These are phyloP conservation scores for Cryptomeria japonica DNA, from an alignment of 75 land plant species.

Conservation along the genomic window DNA sequence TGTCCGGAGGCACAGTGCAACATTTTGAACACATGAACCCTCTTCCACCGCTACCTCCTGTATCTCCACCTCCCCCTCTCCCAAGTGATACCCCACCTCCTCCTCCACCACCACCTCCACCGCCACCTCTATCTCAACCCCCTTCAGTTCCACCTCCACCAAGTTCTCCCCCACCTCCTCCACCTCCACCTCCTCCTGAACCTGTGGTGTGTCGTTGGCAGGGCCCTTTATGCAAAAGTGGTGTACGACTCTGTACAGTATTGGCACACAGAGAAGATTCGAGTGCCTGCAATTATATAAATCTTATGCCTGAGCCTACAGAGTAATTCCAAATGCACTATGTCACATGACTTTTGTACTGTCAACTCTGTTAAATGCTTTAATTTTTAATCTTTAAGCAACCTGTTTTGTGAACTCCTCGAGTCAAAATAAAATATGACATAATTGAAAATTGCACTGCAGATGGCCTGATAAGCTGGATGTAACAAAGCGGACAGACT, in stretches of 20 bases:
- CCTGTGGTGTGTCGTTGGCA: constrained; percentile 55
- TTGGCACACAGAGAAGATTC: constrained; percentile 69
- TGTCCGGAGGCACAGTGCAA: constrained; percentile 27
- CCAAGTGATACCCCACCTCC: constrained; percentile 47
- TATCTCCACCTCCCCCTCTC: constrained; percentile 48
- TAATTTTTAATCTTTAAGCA: background rate
- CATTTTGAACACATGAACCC: constrained; percentile 43
- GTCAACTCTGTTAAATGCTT: background rate
- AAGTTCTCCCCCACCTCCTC: constrained; percentile 65
- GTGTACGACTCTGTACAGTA: constrained; percentile 78
- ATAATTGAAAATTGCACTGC: constrained; percentile 23
- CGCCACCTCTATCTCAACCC: constrained; percentile 41
- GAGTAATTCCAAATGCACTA: constrained; percentile 42
- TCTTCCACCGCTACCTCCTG: constrained; percentile 52
- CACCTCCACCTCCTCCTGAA: constrained; percentile 30
- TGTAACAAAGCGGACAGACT: constrained; percentile 92
- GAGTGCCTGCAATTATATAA: constrained; percentile 59
- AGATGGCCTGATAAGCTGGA: constrained; percentile 95
- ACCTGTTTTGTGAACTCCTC: constrained; percentile 5
- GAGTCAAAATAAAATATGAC: background rate
- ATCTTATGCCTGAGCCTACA: constrained; percentile 50
- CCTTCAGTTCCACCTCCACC: constrained; percentile 72
- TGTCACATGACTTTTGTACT: background rate
- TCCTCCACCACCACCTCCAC: constrained; percentile 58
- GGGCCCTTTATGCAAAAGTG: constrained; percentile 90